These are phyloP conservation scores for Austroboletus novae-zelandiae DNA, from an alignment of 1,284 basidiomycete species.

Conservation along the genomic window DNA sequence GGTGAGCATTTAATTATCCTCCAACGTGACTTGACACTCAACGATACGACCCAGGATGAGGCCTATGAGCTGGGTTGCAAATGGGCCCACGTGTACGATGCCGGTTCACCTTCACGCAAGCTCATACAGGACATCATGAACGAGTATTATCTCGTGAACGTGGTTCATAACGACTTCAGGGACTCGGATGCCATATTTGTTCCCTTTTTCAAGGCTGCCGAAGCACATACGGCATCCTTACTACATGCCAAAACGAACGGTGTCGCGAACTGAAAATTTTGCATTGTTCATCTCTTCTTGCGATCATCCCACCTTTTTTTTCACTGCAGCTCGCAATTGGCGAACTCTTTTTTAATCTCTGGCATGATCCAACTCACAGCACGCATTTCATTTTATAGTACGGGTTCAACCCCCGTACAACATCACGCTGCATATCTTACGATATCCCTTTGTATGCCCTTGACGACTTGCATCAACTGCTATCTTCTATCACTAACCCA, in stretches of 20 bases:
- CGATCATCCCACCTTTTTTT: neutral
- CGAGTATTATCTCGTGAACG: conserved; percentile 87
- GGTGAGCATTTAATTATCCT: conserved; percentile 38
- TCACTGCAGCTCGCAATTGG: neutral
- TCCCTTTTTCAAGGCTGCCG: conserved; percentile 78
- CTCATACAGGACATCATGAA: conserved; percentile 82
- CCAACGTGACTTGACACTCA: neutral
- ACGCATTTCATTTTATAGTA: conserved; percentile 28
- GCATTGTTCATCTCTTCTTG: neutral
- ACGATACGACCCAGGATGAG: conserved; percentile 66
- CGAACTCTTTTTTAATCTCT: neutral
- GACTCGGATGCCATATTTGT: conserved; percentile 81
- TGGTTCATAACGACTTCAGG: conserved; percentile 97
- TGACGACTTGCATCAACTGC: conserved; percentile 44
- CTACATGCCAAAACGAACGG: conserved; percentile 31
- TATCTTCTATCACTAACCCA: conserved; percentile 23
- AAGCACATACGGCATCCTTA: conserved; percentile 48
- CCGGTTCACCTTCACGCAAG: conserved; percentile 70
- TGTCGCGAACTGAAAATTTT: conserved; percentile 21
- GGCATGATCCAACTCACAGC: conserved; percentile 27
- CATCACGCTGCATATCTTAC: conserved; percentile 16
- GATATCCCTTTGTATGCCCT: conserved; percentile 19
- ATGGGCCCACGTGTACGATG: conserved; percentile 91
- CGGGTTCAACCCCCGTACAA: conserved; percentile 74
- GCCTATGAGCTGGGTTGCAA: conserved; percentile 94